These are phyloP conservation scores for Trypanosoma melophagium DNA, from an alignment of 208 protist species.

Conservation along the genomic window DNA sequence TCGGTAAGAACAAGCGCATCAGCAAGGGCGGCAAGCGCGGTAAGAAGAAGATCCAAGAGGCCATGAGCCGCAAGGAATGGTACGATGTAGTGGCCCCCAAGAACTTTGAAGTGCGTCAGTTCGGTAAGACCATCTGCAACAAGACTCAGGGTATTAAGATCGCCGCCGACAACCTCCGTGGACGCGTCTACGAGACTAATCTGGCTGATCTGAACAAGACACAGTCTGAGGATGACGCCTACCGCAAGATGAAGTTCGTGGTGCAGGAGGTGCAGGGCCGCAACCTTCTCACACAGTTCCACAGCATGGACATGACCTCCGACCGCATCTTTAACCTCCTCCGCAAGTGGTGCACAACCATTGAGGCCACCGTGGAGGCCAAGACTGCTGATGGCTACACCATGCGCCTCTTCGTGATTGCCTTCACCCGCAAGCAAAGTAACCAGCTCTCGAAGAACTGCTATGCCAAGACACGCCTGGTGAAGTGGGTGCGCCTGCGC, in stretches of 20 bases:
- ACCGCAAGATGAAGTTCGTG: constrained; percentile 97
- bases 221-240: constrained; percentile 69
- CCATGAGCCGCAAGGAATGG: constrained; percentile 99
- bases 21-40: constrained; percentile 96
- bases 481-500: constrained; percentile 93
- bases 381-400: constrained; percentile 97
- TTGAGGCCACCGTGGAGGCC: constrained; percentile 95
- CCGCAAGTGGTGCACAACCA: constrained; percentile 98
- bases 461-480: constrained; percentile 96
- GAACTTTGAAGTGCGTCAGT: constrained; percentile 94
- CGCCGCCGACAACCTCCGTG: constrained; percentile 94
- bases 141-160: constrained; percentile 95
- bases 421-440: constrained; percentile 95
- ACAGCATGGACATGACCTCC: constrained; percentile 98
- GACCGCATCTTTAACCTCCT: constrained; percentile 97
- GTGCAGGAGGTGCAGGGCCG: constrained; percentile 97
- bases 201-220: constrained; percentile 97
- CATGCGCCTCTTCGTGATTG: constrained; percentile 97
- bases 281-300: constrained; percentile 98
- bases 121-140: constrained; percentile 98
- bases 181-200: constrained; percentile 97
- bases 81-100: constrained; percentile 98
- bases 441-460: constrained; percentile 96
- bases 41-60: constrained; percentile 93
- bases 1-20: constrained; percentile 96